A percentile compares a stretch with the other conserved stretches of the same genome.
phyloP scores from a whole-genome alignment of 129 eudicot genomes.

The Saussurea involucrata region DNA sequence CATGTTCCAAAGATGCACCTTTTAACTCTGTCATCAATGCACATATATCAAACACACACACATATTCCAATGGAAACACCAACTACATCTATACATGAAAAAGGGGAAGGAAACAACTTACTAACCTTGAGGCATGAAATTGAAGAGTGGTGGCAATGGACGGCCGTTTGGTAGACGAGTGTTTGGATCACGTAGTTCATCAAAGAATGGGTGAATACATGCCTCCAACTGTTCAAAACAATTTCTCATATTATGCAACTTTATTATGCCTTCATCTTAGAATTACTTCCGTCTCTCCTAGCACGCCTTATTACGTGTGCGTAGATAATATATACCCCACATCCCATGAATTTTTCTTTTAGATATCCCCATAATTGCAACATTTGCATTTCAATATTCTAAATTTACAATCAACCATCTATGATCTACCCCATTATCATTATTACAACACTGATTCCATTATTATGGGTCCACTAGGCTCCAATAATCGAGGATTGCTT shows the following conservation, averaged over 20 bases:
- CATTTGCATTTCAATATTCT: neutral
- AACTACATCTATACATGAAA: neutral
- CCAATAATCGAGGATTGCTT: no score
- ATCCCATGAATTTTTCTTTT: neutral
- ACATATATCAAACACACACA: no score
- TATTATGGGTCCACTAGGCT: no score
- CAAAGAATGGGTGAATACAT: slow-evolving; percentile 37
- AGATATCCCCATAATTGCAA: neutral
- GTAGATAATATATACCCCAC: neutral
- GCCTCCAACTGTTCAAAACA: slow-evolving; percentile 39
- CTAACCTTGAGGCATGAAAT: slow-evolving; percentile 64
- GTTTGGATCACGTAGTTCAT: slow-evolving; percentile 48
- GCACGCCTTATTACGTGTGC: neutral
- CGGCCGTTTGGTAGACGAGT: slow-evolving; percentile 59
- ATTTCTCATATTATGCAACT: neutral
- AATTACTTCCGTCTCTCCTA: neutral
- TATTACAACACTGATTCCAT: neutral
- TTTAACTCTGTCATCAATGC: slow-evolving; percentile 42
- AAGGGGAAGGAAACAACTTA: neutral
- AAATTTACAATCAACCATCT: no score
- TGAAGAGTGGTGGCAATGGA: slow-evolving; percentile 59
- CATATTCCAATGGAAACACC: neutral
- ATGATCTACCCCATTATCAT: neutral
- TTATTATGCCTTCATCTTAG: neutral
- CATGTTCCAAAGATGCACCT: slow-evolving; percentile 41